Evolutionary conservation across 352 stramenopile species (phyloP).

Genomic region (Phytophthora cactorum): DNA sequence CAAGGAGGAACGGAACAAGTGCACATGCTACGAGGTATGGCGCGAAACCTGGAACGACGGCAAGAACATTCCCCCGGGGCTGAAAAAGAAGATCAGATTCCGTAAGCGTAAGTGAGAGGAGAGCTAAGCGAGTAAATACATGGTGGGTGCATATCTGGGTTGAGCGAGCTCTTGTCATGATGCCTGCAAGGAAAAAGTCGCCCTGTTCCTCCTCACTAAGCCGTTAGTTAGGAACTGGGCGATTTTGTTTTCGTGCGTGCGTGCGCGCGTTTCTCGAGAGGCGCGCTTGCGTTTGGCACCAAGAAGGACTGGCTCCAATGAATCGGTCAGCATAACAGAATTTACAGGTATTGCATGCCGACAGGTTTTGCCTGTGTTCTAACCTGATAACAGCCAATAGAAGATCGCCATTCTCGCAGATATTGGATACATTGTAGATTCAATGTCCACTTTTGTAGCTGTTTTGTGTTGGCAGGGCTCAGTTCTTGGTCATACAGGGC

Average conservation of each 20-base stretch:
- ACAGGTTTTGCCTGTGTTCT: no score
- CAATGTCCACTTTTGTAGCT: no score
- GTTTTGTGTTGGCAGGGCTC: no score
- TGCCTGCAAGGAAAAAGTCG: no score
- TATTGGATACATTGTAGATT: no score
- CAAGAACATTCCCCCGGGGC: not conserved
- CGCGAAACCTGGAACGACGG: conserved; percentile 18
- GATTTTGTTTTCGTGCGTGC: not conserved
- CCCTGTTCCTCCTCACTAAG: not conserved
- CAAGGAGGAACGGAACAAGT: conserved; percentile 8
- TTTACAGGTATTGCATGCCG: no score
- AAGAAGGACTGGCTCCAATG: no score
- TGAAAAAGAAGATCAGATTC: conserved; percentile 14
- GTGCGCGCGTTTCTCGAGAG: not conserved
- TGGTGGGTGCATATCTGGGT: not conserved
- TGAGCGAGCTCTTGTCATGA: not conserved
- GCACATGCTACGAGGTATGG: conserved; percentile 11
- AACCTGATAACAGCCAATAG: no score
- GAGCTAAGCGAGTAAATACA: not conserved
- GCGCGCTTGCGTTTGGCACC: not conserved
- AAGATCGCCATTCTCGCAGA: no score
- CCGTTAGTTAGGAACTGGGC: not conserved
- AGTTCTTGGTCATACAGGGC: no score
- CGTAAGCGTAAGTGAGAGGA: conserved; percentile 8
- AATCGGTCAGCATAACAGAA: no score